These are phyloP conservation scores for Lolium rigidum DNA, from an alignment of 176 grass and related monocot species.

Conservation along the genomic window DNA sequence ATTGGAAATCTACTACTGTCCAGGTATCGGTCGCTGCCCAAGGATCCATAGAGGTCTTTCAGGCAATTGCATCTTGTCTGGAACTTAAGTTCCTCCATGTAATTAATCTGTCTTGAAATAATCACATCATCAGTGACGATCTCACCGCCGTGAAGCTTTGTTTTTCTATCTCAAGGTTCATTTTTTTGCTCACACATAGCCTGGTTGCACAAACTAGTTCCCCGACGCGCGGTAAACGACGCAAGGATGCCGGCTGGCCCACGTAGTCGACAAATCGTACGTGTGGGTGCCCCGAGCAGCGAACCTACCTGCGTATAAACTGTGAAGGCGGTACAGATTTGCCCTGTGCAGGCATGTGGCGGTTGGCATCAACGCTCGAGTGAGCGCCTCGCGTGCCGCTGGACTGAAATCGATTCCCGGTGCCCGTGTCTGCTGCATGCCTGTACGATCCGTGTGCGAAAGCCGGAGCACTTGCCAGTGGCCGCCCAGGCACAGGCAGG, in stretches of 20 bases:
- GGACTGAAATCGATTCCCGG: slow-evolving; percentile 39
- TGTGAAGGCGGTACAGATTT: not conserved
- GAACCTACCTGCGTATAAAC: not conserved
- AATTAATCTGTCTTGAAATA: too few species aligned
- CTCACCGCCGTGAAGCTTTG: too few species aligned
- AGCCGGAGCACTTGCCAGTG: not conserved
- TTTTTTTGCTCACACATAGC: too few species aligned
- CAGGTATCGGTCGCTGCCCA: too few species aligned
- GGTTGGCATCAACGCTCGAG: not conserved
- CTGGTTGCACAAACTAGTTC: too few species aligned
- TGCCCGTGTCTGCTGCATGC: slow-evolving; percentile 11
- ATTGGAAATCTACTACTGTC: too few species aligned
- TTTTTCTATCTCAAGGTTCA: too few species aligned
- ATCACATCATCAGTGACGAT: too few species aligned
- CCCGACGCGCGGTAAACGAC: not conserved
- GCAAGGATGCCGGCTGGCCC: not conserved
- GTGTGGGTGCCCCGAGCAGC: not conserved
- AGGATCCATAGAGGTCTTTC: too few species aligned
- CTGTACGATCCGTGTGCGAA: slow-evolving; percentile 44
- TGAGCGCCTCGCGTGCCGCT: slow-evolving; percentile 31
- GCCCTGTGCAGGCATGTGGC: slow-evolving; percentile 38
- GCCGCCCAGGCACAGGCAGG: slow-evolving; percentile 34
- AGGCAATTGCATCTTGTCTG: too few species aligned
- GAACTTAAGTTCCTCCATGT: too few species aligned
- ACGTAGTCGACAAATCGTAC: slow-evolving; percentile 26